Evolutionary conservation across 164 flowering plant species (phyloP).

Genomic region (Aristolochia contorta): DNA sequence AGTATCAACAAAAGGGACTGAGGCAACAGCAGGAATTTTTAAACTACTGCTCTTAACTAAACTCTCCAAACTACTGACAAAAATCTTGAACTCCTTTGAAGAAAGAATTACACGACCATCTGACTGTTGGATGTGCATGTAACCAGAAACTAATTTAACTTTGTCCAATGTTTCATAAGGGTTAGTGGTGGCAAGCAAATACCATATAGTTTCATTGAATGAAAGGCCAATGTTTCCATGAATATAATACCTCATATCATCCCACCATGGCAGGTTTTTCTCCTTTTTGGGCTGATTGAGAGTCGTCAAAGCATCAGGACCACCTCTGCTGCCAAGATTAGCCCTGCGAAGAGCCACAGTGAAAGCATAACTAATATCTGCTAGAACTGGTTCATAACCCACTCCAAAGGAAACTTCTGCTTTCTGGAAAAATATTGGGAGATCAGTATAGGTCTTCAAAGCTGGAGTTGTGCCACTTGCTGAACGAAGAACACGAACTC

Average conservation of each 20-base stretch:
- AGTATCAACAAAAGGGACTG: slow-evolving; percentile 59
- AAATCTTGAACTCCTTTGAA: slow-evolving; percentile 64
- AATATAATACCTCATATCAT: slow-evolving; percentile 81
- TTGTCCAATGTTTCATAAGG: slow-evolving; percentile 88
- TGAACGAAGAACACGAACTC: slow-evolving; percentile 81
- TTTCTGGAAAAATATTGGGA: slow-evolving; percentile 71
- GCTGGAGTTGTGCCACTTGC: slow-evolving; percentile 97
- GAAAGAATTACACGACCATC: slow-evolving; percentile 74
- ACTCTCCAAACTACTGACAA: slow-evolving; percentile 80
- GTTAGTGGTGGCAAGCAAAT: slow-evolving; percentile 76
- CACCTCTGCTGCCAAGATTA: slow-evolving; percentile 54
- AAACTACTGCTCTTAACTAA: slow-evolving; percentile 43
- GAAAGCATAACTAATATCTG: slow-evolving; percentile 93
- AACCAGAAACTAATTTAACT: slow-evolving; percentile 57
- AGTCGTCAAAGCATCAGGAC: slow-evolving; percentile 11
- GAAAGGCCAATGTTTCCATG: slow-evolving; percentile 64
- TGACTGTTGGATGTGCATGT: slow-evolving; percentile 78
- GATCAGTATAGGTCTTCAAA: slow-evolving; percentile 71
- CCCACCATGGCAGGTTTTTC: slow-evolving; percentile 98
- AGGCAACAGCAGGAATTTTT: slow-evolving; percentile 40
- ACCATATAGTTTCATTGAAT: slow-evolving; percentile 58
- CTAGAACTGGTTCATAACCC: slow-evolving; percentile 86
- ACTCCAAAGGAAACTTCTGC: slow-evolving; percentile 82
- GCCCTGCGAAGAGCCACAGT: slow-evolving; percentile 98
- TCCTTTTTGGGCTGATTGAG: slow-evolving; percentile 72